phyloP scores from a whole-genome alignment of 768 basidiomycete species.

The Phlegmacium glaucopus region DNA sequence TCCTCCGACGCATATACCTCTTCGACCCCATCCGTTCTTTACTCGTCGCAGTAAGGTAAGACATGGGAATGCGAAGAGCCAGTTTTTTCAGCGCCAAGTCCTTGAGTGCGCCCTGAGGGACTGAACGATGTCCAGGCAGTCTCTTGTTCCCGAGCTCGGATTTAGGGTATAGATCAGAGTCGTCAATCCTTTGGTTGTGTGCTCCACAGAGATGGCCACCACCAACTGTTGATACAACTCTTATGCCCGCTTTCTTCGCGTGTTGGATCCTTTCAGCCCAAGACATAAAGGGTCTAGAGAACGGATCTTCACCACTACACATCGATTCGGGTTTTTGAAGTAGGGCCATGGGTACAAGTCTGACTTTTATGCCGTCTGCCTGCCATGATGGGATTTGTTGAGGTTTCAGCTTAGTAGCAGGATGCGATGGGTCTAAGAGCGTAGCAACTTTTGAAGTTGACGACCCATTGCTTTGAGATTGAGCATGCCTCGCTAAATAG shows the following conservation, averaged over 20 bases:
- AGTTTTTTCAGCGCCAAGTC: slow-evolving; percentile 15
- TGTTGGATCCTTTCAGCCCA: slow-evolving; percentile 19
- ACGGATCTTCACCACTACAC: neutral
- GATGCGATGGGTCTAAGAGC: slow-evolving; percentile 27
- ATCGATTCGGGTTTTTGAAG: slow-evolving; percentile 2
- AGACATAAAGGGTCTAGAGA: slow-evolving; percentile 15
- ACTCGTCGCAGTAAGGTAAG: slow-evolving; percentile 30
- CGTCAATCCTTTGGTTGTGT: neutral
- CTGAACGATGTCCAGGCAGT: slow-evolving; percentile 11
- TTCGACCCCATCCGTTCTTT: slow-evolving; percentile 32
- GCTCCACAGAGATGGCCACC: neutral
- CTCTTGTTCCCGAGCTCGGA: slow-evolving; percentile 9
- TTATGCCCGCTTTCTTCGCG: slow-evolving; percentile 12
- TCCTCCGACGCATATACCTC: slow-evolving; percentile 27
- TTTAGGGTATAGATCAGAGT: slow-evolving; percentile 13
- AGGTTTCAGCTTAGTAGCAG: slow-evolving; percentile 7
- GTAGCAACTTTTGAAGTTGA: neutral
- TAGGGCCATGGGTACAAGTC: slow-evolving; percentile 13
- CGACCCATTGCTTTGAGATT: neutral
- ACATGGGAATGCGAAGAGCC: slow-evolving; percentile 28
- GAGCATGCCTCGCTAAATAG: neutral
- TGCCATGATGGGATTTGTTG: slow-evolving; percentile 6
- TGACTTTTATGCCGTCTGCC: slow-evolving; percentile 8
- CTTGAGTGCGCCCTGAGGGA: slow-evolving; percentile 4
- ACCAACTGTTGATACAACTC: neutral